Evolutionary conservation across 176 grass and related monocot genomes (phyloP), one percentile per base, ranked within the genome.

Genomic region (Ensete glaucum): DNA sequence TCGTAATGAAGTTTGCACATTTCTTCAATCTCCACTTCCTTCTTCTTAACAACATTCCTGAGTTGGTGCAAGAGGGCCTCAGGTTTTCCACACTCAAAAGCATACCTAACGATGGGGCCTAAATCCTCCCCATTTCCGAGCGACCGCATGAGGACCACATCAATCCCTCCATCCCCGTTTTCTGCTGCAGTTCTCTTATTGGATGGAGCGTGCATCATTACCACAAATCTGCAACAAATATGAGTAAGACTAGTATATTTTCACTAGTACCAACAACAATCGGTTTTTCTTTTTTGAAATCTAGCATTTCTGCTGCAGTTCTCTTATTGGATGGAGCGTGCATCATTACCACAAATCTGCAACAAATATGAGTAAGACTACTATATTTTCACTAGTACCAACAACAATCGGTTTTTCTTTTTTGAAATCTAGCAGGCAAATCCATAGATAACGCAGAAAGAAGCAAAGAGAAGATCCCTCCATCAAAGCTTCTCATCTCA

Each of bases 11-110:
- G 88, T 21, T 78, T 85, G 63, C 95, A 98, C 7, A 91, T 72
- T 75, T 93, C 90, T 55, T 98, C 95, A 2, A 98, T 98, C 88
- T 98, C 94, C 19, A 86, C 82, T 67, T 98, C 95, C 43, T 98
- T 98, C 67, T 93, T 98, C 75, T 93, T 98, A 1, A 87, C 90
- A 54, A 91, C 90, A 65, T 76, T 87, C 83, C 82, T 84, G 17
- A 98, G 85, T 73, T 81, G 83, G 16, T 91, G 90, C 85, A 87
- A 62, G 64, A 98, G 86, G 27, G 86, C 83, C 51, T 98, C 94
- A 8, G 94, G 94, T 69, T 93, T 98, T 12, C 94, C 88, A 13
- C 75, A 79, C 25, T 98, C 86, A 27, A 98, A 98, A 0, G 85
- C 77, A 22, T 93, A 84, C 73, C 90, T 87, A 67, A 98, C 85